phyloP scores from a whole-genome alignment of 768 basidiomycete genomes.

The Lactarius pseudohatsudake region DNA sequence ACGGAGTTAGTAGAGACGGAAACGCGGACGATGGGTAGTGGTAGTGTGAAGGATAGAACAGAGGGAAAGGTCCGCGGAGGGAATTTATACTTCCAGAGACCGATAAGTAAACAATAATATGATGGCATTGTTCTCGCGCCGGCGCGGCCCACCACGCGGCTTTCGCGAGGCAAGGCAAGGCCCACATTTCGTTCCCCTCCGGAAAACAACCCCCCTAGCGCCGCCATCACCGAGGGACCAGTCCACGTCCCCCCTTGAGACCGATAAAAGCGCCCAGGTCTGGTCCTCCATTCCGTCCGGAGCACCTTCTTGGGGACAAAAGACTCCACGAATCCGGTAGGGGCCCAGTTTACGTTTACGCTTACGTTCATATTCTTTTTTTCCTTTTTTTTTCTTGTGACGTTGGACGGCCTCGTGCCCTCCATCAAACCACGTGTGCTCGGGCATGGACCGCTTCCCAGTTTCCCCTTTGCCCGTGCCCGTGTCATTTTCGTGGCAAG shows the following conservation, averaged over 20 bases:
- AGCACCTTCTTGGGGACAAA: not conserved
- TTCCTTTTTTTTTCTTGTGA: slow-evolving; percentile 1
- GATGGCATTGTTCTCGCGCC: slow-evolving; percentile 18
- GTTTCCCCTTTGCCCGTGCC: not conserved
- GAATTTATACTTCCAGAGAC: slow-evolving; percentile 19
- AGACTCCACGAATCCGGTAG: not conserved
- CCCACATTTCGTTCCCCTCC: not conserved
- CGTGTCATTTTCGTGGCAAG: not conserved
- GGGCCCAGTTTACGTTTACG: not conserved
- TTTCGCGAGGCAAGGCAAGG: slow-evolving; percentile 21
- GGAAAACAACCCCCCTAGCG: not conserved
- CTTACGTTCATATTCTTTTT: not conserved
- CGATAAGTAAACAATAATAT: slow-evolving; percentile 2
- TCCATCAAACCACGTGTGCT: slow-evolving; percentile 23
- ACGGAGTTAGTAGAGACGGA: not conserved
- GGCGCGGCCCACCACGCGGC: slow-evolving; percentile 15
- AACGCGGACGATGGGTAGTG: not conserved
- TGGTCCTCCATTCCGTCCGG: not conserved
- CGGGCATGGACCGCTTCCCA: slow-evolving; percentile 1
- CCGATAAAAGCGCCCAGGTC: not conserved
- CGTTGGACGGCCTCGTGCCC: slow-evolving; percentile 17
- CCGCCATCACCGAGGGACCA: not conserved
- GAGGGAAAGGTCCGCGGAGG: slow-evolving; percentile 2
- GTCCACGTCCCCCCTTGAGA: not conserved
- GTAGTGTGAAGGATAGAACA: not conserved